Percentiles rank a stretch among this genome's conserved stretches.
Evolutionary conservation across 305 asterid species (phyloP).

Genomic region (Fraxinus xanthoxyloides): DNA sequence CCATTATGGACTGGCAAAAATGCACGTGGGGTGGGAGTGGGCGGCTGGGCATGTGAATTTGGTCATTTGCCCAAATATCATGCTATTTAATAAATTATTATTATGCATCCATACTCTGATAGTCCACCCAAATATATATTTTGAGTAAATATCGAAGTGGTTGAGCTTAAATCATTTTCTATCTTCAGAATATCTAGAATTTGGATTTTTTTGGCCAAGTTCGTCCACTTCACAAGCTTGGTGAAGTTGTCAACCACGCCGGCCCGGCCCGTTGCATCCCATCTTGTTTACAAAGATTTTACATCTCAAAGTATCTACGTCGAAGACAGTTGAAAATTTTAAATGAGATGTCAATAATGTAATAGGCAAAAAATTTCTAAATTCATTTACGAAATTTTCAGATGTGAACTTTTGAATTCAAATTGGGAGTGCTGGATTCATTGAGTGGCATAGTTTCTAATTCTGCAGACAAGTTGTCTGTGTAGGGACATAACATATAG

Average conservation of each 20-base stretch:
- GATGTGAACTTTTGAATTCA: background rate
- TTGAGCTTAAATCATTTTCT: conserved; percentile 26
- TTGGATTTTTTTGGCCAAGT: conserved; percentile 7
- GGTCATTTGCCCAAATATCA: background rate
- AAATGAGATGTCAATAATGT: background rate
- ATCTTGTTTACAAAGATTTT: no score
- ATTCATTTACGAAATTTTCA: no score
- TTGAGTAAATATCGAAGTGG: conserved; percentile 11
- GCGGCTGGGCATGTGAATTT: background rate
- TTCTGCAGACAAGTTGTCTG: background rate
- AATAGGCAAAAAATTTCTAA: background rate
- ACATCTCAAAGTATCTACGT: background rate
- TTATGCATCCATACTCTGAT: background rate
- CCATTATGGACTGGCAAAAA: conserved; percentile 33
- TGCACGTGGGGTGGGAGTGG: background rate
- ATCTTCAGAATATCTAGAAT: background rate
- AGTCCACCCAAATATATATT: background rate
- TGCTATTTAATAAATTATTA: background rate
- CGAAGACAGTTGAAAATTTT: background rate
- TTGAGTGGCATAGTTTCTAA: background rate
- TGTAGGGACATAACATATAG: background rate
- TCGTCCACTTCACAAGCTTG: background rate
- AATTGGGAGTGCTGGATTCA: background rate
- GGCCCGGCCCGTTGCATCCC: background rate
- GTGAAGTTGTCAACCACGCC: background rate